Evolutionary conservation across 148 eudicot species (phyloP).

Genomic region (Persicaria maculosa): DNA sequence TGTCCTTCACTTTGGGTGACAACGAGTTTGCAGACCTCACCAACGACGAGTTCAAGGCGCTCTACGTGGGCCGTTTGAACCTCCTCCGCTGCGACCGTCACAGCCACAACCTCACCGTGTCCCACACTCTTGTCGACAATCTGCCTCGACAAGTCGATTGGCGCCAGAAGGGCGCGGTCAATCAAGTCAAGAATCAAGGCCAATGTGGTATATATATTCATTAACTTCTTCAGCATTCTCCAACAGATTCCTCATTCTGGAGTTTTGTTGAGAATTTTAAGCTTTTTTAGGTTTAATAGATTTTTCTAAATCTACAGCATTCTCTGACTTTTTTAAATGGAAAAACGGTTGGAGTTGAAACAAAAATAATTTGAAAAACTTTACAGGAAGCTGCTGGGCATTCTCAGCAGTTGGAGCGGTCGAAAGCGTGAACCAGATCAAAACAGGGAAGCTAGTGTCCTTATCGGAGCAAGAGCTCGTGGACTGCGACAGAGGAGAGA

Average conservation of each 20-base stretch:
- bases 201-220: neutral
- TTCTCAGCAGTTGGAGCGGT: constrained; percentile 7
- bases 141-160: neutral
- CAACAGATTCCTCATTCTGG: no score
- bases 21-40: constrained; percentile 14
- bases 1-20: constrained; percentile 2
- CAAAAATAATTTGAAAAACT: no score
- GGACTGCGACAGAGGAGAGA: neutral
- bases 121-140: neutral
- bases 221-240: no score
- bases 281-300: no score
- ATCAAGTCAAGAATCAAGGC: constrained; percentile 6
- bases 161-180: constrained; percentile 10
- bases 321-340: no score
- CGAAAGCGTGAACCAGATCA: constrained; percentile 8
- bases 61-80: constrained; percentile 7
- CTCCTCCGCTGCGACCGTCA: neutral
- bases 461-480: constrained; percentile 12
- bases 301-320: no score
- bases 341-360: no score
- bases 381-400: constrained; percentile 11
- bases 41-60: constrained; percentile 5
- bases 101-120: no score
- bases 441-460: neutral
- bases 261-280: no score